Conservation (phyloP, 305 asterid species). For the Solanum chacoense region DNA sequence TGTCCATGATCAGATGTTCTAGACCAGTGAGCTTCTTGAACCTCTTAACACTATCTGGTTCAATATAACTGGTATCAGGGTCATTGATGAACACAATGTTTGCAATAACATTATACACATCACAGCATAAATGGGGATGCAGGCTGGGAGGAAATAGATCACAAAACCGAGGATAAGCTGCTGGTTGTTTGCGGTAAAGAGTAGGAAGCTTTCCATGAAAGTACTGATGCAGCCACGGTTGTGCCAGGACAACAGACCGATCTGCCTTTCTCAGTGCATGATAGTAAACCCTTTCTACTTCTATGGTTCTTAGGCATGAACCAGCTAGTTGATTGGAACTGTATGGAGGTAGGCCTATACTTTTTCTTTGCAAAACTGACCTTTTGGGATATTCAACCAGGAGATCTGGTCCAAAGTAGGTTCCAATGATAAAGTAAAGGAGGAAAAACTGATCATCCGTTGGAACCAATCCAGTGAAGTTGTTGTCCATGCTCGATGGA, state of each 20-base stretch:
- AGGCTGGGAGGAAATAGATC: constrained; percentile 44
- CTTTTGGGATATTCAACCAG: constrained; percentile 22
- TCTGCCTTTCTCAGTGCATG: constrained; percentile 43
- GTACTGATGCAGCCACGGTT: constrained; percentile 29
- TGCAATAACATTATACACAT: constrained; percentile 22
- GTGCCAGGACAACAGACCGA: constrained; percentile 25
- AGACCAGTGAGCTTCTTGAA: constrained; percentile 48
- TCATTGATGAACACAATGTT: constrained; percentile 34
- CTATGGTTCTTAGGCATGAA: constrained; percentile 24
- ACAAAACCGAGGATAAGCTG: constrained; percentile 27
- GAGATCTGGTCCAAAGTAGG: constrained; percentile 57
- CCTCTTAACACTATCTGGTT: constrained; percentile 27
- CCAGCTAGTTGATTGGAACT: constrained; percentile 27
- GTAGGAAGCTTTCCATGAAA: constrained; percentile 34
- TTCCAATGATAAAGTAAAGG: constrained; percentile 41
- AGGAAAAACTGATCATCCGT: constrained; percentile 59
- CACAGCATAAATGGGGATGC: constrained; percentile 21
- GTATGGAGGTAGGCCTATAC: constrained; percentile 31
- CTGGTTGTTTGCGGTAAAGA: constrained; percentile 8
- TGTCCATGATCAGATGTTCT: constrained; percentile 27
- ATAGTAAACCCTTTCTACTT: constrained; percentile 50
- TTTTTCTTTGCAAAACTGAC: constrained; percentile 38
- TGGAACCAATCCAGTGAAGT: background rate
- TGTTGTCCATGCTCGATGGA: constrained; percentile 1
- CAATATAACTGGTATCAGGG: constrained; percentile 27